phyloP scores from a whole-genome alignment of 768 basidiomycete species.

The Boletus rubescentipes region DNA sequence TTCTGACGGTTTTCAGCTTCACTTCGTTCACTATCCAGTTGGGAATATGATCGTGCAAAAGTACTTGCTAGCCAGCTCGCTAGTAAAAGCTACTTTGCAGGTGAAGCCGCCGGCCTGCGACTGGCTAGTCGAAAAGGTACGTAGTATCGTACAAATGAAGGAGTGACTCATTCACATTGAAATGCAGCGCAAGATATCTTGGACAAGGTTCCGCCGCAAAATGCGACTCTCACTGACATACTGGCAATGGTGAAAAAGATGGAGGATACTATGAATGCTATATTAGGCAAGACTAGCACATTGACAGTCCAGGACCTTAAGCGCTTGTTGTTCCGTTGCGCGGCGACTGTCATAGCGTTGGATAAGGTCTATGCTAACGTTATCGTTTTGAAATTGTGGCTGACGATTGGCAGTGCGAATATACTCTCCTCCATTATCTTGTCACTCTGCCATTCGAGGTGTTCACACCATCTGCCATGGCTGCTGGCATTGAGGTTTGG shows the following conservation, averaged over 20 bases:
- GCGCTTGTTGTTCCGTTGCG: conserved; percentile 82
- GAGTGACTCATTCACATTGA: background rate
- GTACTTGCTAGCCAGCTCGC: conserved; percentile 82
- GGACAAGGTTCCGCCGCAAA: conserved; percentile 59
- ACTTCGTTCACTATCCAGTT: conserved; percentile 51
- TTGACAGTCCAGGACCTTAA: conserved; percentile 82
- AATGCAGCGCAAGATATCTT: conserved; percentile 53
- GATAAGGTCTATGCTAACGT: conserved; percentile 46
- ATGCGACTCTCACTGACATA: conserved; percentile 61
- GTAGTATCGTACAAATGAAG: conserved; percentile 11
- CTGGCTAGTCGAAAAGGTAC: conserved; percentile 65
- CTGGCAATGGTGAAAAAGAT: conserved; percentile 66
- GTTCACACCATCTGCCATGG: conserved; percentile 82
- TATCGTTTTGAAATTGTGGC: background rate
- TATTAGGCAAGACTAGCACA: conserved; percentile 68
- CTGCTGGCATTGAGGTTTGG: conserved; percentile 92
- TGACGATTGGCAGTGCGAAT: conserved; percentile 62
- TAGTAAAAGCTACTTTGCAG: conserved; percentile 86
- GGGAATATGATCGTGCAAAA: conserved; percentile 82
- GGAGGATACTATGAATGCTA: conserved; percentile 61
- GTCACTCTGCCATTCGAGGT: conserved; percentile 87
- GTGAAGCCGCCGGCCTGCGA: conserved; percentile 80
- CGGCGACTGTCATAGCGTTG: conserved; percentile 72
- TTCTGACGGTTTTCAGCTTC: conserved; percentile 42
- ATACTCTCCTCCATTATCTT: conserved; percentile 82